These are phyloP conservation scores for Pyracantha coccinea DNA, from an alignment of 331 rosid genomes.

Conservation along the genomic window DNA sequence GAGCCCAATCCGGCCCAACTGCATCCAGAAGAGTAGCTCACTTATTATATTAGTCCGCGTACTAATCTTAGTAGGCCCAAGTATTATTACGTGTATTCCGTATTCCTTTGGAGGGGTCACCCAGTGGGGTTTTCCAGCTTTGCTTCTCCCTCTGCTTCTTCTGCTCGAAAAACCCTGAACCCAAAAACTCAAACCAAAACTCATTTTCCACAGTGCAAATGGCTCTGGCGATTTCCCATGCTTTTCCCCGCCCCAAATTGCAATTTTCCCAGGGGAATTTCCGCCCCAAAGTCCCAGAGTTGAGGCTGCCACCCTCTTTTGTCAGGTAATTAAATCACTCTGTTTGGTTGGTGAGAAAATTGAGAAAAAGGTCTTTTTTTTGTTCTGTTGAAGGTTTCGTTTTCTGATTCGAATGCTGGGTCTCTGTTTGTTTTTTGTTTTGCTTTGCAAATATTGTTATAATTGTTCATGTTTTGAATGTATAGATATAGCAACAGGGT, in stretches of 20 bases:
- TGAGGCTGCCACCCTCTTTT: conserved; percentile 24
- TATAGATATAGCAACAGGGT: conserved; percentile 11
- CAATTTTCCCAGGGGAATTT: conserved; percentile 21
- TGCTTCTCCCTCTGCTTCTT: background rate
- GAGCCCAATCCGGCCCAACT: too few relatives aligned
- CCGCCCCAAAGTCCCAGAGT: conserved; percentile 19
- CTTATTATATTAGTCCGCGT: too few relatives aligned
- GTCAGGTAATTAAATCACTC: conserved; percentile 38
- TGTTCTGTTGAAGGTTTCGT: background rate
- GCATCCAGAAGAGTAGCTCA: too few relatives aligned
- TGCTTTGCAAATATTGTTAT: background rate
- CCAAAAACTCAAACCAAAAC: background rate
- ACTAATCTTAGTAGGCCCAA: background rate
- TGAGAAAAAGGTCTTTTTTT: background rate
- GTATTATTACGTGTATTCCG: background rate
- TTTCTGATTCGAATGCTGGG: background rate
- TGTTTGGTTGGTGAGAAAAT: background rate
- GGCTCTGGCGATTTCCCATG: conserved; percentile 64
- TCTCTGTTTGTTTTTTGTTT: too few relatives aligned
- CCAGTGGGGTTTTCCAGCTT: too few relatives aligned
- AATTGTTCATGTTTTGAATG: background rate
- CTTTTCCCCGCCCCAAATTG: conserved; percentile 47
- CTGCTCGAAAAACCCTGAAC: conserved; percentile 11
- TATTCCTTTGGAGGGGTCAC: background rate
- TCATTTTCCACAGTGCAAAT: conserved; percentile 12